phyloP scores from a whole-genome alignment of 495 filamentous ascomycete genomes.

The Cercophora newfieldiana region DNA sequence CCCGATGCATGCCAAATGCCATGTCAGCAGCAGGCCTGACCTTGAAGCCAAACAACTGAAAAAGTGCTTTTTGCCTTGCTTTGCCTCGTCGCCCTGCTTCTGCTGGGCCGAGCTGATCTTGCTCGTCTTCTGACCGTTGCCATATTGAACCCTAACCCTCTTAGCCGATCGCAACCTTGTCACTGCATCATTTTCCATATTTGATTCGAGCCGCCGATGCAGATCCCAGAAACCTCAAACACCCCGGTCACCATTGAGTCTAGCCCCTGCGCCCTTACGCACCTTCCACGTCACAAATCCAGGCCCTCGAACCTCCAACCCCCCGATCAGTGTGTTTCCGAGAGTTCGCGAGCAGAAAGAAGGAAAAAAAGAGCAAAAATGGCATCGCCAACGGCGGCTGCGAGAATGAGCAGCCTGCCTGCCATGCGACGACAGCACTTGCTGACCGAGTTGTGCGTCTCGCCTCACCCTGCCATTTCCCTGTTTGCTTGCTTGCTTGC shows the following conservation, averaged over 20 bases:
- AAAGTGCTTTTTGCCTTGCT: neutral
- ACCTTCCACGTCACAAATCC: neutral
- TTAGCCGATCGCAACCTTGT: neutral
- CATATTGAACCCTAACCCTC: neutral
- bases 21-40: too few relatives aligned
- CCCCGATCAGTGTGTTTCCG: neutral
- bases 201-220: neutral
- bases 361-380: conserved; percentile 11
- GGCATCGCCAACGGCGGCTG: conserved; percentile 18
- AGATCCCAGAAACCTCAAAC: neutral
- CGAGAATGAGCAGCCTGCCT: conserved; percentile 33
- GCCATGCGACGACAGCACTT: conserved; percentile 60
- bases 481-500: neutral
- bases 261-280: neutral
- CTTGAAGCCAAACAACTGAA: too few relatives aligned
- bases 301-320: neutral
- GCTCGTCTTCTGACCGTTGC: neutral
- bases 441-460: conserved; percentile 72
- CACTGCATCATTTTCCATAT: neutral
- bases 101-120: neutral
- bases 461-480: neutral
- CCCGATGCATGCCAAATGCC: too few relatives aligned
- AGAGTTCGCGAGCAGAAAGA: neutral
- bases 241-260: neutral
- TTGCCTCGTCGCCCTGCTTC: neutral